Base-by-base conservation (phyloP, 2,329 filamentous ascomycete genomes). In the Ramularia collo-cygni region DNA sequence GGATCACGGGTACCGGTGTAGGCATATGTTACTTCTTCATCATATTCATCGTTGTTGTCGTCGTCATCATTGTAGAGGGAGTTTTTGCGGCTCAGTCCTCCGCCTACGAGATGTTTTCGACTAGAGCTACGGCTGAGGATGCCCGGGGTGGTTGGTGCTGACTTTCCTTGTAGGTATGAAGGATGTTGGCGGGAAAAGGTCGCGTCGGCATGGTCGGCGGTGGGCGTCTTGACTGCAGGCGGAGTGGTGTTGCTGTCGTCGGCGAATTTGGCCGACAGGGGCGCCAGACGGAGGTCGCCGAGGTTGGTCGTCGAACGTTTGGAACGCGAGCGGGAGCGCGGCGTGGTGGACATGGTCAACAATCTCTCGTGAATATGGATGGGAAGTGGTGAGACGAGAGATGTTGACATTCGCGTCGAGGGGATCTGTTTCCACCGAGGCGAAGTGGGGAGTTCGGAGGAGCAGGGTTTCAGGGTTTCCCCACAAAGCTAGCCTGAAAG, bases 201-300 rank as follows among this genome's bases (percentile, higher is more conserved):
- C 8, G 47, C 42, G 33, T 55, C 50, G 8, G 45, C 32, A 8
- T 43, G 38, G 21, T 52, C 50, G 28, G 52, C 62, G 28, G 52
- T 54, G 40, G 55, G 54, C 27, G 42, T 48, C 12, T 51, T 48
- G 28, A 43, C 29, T 10, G 29, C 46, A 35, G 31, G 43, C 43
- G 52, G 63, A 52, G 48, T 65, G 49, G 44, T 60, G 60, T 42
- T 59, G 54, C 38, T 53, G 52, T 18, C 54, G 19, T 61, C 52
- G 21, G 64, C 59, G 44, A 67, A 62, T 47, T 68, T 64, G 39
- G 70, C 74, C 16, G 59, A 60, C 40, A 81, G 66, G 28, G 76
- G 77, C 51, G 76, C 74, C n/a, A 80, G 67, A 30, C 76, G 77
- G 45, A 79, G 68, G 53, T 77, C 70, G 51, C 73, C 64, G 37